These are phyloP conservation scores for Somion occarium DNA, from an alignment of 1,284 basidiomycete genomes.

Conservation along the genomic window DNA sequence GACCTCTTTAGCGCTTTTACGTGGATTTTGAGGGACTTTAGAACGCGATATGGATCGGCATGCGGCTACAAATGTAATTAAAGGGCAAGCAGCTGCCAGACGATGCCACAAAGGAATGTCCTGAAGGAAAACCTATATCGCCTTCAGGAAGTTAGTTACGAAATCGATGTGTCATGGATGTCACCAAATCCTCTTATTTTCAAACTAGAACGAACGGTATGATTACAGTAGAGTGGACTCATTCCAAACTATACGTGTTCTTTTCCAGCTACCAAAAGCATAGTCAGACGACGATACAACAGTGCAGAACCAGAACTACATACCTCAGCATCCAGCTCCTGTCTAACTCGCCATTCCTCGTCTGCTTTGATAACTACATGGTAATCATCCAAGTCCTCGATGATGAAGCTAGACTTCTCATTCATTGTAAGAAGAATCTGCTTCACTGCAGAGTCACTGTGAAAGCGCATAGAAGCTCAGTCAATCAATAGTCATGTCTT, in stretches of 20 bases:
- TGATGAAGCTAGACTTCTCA: conserved; percentile 74
- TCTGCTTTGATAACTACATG: conserved; percentile 83
- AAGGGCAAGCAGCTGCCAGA: too few relatives aligned
- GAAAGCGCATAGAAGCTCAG: background rate
- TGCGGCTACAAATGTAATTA: too few relatives aligned
- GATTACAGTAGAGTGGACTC: too few relatives aligned
- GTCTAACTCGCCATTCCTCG: conserved; percentile 68
- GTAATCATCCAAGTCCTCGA: conserved; percentile 83
- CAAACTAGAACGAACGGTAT: too few relatives aligned
- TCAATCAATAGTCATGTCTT: background rate
- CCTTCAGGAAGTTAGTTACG: too few relatives aligned
- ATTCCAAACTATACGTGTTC: conserved; percentile 40
- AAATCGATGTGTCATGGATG: too few relatives aligned
- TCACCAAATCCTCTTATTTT: too few relatives aligned
- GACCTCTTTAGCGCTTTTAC: too few relatives aligned
- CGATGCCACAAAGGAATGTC: too few relatives aligned
- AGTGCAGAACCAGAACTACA: conserved; percentile 17
- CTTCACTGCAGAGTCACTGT: conserved; percentile 85
- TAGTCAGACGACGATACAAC: background rate
- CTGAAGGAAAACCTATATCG: too few relatives aligned
- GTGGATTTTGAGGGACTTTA: too few relatives aligned
- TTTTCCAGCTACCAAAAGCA: conserved; percentile 30
- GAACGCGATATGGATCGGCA: too few relatives aligned
- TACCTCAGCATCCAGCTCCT: conserved; percentile 78
- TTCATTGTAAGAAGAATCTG: conserved; percentile 84